Base-by-base conservation (phyloP, 2,329 filamentous ascomycete species). In the Colletotrichum viniferum region DNA sequence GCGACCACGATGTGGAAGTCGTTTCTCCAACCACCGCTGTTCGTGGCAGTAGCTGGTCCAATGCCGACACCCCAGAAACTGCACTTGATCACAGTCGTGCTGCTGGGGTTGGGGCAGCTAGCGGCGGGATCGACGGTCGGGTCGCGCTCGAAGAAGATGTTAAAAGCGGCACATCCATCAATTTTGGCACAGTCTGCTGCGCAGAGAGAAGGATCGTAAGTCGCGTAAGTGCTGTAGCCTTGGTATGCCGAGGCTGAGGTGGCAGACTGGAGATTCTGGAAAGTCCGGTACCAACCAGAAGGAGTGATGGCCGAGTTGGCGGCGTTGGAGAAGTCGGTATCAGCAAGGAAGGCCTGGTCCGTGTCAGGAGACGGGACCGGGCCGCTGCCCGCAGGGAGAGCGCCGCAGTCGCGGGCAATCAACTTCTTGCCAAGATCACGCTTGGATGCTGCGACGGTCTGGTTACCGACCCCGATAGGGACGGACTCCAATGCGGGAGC, bases 1-100 rank as follows among this genome's bases (percentile, higher is more conserved):
- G 73, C 56, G 4, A 77, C 72, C 12, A 75, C 66, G 5, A 78
- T 76, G 34, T 77, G 64, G 72, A 78, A 78, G 21, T 63, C 34
- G 24, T 63, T 52, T 21, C 77, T 69, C 13, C 48, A 10, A 36
- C 76, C 60, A 52, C 75, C 77, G 8, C 13, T 48, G 52, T 78
- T 78, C 32, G 34, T 63, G 12, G 77, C 77, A 13, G 71, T 78
- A 4, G 69, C 58, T 58, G 66, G 21, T 5, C 72, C 73, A 21
- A 75, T 69, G 5, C 73, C 73, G 26, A 69, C 67, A 43, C 73
- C 73, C 73, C 73, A 75, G 16, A 75, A 63, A 8, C 69, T 75
- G 62, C 73, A 75, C 55, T 75, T 75, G 73, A 73, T 73, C 14
- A 73, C 71, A 4, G 65, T 73, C 2, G 71, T 73, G 12, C 71